Evolutionary conservation across 164 flowering plant genomes (phyloP), one percentile per base, ranked within the genome.

Genomic region (Piper betle): DNA sequence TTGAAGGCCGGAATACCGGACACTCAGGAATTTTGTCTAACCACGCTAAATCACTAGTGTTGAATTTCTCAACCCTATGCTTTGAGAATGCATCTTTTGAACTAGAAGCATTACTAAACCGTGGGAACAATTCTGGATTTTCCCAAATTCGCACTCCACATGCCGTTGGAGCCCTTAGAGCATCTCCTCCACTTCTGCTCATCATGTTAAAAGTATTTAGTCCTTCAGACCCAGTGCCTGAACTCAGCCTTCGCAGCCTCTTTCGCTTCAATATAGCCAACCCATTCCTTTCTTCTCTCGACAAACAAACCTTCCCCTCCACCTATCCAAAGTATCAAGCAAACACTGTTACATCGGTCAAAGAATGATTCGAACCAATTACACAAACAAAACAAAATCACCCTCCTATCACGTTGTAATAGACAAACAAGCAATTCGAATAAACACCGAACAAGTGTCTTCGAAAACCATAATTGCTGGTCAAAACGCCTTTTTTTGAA

Each of bases 181-280:
- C 85, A 81, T 91, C 97, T 57, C 97, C 99, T 55, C 95, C 91
- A 70, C 96, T 88, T 75, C 93, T 81, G 62, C 75, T 68, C 80
- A 85, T 75, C 80, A 71, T 79, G 58, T 72, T 81, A 37, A 71
- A 61, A 53, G 68, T 72, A 73, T 60, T 58, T 57, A 59, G 54
- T 48, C 66, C 64, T 61, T 73, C 88, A 65, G 65, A 52, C 5
- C 39, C 63, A 64, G 54, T 66, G 67, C 74, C 81, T 52, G 80
- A 65, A 75, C 78, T 85, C 78, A 80, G 59, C 25, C 74, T 74
- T 66, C 82, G 84, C 69, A 84, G 81, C 84, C 79, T 82, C 73
- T 81, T 91, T 52, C 73, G 86, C 81, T 85, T 85, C 86, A 85
- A 67, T 69, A 79, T 72, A 59, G 84, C 85, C 61, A 84, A 71